These are phyloP conservation scores for Pichia sp. DNA, from an alignment of 1,139 yeast genomes.

Conservation along the genomic window DNA sequence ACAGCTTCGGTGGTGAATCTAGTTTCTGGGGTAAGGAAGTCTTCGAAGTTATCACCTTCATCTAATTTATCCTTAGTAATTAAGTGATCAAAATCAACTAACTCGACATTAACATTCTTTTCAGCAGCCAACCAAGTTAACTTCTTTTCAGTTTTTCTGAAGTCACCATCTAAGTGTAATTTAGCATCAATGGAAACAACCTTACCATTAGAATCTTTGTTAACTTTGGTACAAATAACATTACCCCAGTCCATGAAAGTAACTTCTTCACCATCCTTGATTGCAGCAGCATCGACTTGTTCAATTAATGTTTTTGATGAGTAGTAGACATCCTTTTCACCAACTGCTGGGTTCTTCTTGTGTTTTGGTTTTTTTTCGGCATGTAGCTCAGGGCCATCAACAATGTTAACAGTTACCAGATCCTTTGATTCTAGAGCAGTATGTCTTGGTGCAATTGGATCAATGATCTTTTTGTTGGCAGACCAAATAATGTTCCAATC, in stretches of 20 bases:
- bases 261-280: constrained; percentile 72
- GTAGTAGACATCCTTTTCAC: constrained; percentile 71
- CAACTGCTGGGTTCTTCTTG: constrained; percentile 91
- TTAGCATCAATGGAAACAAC: constrained; percentile 68
- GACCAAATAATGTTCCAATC: constrained; percentile 99
- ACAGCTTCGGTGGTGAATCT: constrained; percentile 74
- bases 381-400: constrained; percentile 63
- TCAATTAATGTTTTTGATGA: constrained; percentile 65
- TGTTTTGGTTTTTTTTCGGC: constrained; percentile 82
- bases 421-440: constrained; percentile 63
- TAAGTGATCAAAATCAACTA: constrained; percentile 91
- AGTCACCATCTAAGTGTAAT: constrained; percentile 91
- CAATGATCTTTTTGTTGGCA: constrained; percentile 89
- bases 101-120: constrained; percentile 62
- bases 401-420: constrained; percentile 58
- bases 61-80: constrained; percentile 94
- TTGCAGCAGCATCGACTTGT: constrained; percentile 79
- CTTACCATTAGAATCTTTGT: constrained; percentile 44
- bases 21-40: constrained; percentile 82
- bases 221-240: constrained; percentile 68
- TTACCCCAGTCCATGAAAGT: constrained; percentile 99
- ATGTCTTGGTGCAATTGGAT: constrained; percentile 93
- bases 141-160: constrained; percentile 93
- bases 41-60: constrained; percentile 91
- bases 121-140: constrained; percentile 91